Percentiles rank a stretch among this genome's conserved stretches.
These are phyloP conservation scores for Cubamyces sp. DNA, from an alignment of 768 basidiomycete genomes.

Conservation along the genomic window DNA sequence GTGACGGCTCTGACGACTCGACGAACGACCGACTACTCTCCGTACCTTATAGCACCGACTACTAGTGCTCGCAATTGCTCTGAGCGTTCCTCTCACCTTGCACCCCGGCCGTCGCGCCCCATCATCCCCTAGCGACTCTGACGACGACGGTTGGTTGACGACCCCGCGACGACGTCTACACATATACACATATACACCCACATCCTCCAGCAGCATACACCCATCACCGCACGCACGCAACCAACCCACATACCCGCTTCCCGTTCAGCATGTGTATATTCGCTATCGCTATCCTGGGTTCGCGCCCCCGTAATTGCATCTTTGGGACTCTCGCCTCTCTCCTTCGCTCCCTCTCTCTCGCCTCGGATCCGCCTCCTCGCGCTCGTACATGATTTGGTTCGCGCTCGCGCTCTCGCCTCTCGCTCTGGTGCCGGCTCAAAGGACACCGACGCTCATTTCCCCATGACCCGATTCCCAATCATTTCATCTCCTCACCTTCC, in stretches of 20 bases:
- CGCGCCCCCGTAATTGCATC: constrained; percentile 25
- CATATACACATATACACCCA: constrained; percentile 12
- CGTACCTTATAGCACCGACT: constrained; percentile 7
- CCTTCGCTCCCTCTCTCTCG: not conserved
- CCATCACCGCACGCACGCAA: not conserved
- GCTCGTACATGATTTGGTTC: constrained; percentile 11
- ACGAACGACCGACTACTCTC: constrained; percentile 21
- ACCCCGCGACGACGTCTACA: constrained; percentile 18
- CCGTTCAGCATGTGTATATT: constrained; percentile 25
- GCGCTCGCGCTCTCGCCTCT: constrained; percentile 10
- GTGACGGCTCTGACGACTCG: constrained; percentile 27
- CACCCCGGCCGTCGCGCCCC: too few relatives aligned
- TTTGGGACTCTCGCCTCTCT: not conserved
- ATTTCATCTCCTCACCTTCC: constrained; percentile 1
- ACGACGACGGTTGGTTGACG: constrained; percentile 18
- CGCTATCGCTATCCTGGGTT: constrained; percentile 26
- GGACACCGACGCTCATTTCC: constrained; percentile 29
- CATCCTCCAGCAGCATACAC: constrained; percentile 15
- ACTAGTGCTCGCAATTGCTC: constrained; percentile 10
- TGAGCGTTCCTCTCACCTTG: constrained; percentile 4
- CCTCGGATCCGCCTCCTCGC: not conserved
- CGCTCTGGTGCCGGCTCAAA: constrained; percentile 31
- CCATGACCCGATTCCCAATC: too few relatives aligned
- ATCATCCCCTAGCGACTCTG: not conserved
- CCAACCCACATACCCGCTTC: constrained; percentile 22